Evolutionary conservation across 2,329 filamentous ascomycete genomes (phyloP).

Genomic region (Calycina marina): DNA sequence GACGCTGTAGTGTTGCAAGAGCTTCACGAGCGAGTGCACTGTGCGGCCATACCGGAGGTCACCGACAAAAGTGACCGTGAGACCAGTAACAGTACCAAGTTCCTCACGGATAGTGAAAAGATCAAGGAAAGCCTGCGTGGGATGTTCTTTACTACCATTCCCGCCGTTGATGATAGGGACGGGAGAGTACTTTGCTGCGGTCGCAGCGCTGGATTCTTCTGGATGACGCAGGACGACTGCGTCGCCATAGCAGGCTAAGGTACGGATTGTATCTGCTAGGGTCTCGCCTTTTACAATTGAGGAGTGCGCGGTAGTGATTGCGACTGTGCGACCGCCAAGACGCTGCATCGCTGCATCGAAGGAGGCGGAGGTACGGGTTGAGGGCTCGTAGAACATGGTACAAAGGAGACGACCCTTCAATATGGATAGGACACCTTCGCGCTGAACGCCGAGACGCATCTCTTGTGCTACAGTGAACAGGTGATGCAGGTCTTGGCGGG

Average conservation of each 20-base stretch:
- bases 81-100: conserved; percentile 82
- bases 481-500: conserved; percentile 72
- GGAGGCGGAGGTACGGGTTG: conserved; percentile 84
- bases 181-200: conserved; percentile 73
- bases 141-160: conserved; percentile 91
- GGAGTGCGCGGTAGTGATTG: conserved; percentile 69
- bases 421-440: conserved; percentile 76
- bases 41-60: conserved; percentile 88
- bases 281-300: conserved; percentile 91
- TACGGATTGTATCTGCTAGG: conserved; percentile 85
- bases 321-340: conserved; percentile 74
- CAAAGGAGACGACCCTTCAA: conserved; percentile 76
- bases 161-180: conserved; percentile 95
- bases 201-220: conserved; percentile 62
- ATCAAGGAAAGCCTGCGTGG: conserved; percentile 93
- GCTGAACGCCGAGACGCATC: conserved; percentile 90
- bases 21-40: conserved; percentile 86
- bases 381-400: conserved; percentile 96
- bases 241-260: conserved; percentile 85
- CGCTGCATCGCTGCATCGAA: conserved; percentile 99
- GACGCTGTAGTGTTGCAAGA: conserved; percentile 92
- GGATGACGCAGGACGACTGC: conserved; percentile 94
- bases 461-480: conserved; percentile 95
- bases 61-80: conserved; percentile 92
- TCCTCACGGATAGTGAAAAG: conserved; percentile 98